Percentiles rank a stretch among this genome's conserved stretches.
phyloP scores from a whole-genome alignment of 371 early-diverging fungal genomes.

The Mucor ambiguus region DNA sequence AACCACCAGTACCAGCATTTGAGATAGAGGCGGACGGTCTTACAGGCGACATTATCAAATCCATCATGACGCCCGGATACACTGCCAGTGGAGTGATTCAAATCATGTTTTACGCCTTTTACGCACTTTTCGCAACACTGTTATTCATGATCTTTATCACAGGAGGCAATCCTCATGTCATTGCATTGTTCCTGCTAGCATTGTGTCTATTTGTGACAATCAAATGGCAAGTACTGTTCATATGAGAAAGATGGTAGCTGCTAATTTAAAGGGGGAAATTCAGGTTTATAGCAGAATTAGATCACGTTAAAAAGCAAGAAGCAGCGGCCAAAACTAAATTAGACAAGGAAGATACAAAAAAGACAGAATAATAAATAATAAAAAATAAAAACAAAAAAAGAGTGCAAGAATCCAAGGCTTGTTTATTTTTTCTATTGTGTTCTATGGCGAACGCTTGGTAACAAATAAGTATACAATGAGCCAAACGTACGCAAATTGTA shows the following conservation, averaged over 20 bases:
- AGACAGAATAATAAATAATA: too few species aligned
- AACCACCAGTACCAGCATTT: not conserved
- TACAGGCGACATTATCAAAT: slow-evolving; percentile 41
- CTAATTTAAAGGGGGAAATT: not conserved
- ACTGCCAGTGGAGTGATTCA: slow-evolving; percentile 53
- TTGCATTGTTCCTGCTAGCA: slow-evolving; percentile 53
- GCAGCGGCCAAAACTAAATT: too few species aligned
- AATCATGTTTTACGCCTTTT: slow-evolving; percentile 62
- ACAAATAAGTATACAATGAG: slow-evolving; percentile 28
- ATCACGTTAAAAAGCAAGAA: slow-evolving; percentile 14
- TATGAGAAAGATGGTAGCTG: not conserved
- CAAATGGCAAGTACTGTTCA: slow-evolving; percentile 47
- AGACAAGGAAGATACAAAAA: too few species aligned
- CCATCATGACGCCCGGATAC: slow-evolving; percentile 66
- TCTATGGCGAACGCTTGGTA: slow-evolving; percentile 13
- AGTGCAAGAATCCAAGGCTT: not conserved
- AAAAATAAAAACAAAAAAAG: too few species aligned
- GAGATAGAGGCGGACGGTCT: slow-evolving; percentile 27
- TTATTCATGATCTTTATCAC: slow-evolving; percentile 43
- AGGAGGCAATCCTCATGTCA: slow-evolving; percentile 56
- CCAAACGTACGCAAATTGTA: slow-evolving; percentile 37
- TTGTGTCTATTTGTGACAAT: slow-evolving; percentile 56
- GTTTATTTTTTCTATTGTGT: slow-evolving; percentile 10
- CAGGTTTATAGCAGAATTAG: slow-evolving; percentile 32
- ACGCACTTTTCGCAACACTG: slow-evolving; percentile 56